Evolutionary conservation across 768 basidiomycete genomes (phyloP).

Genomic region (Mycena haematopus): DNA sequence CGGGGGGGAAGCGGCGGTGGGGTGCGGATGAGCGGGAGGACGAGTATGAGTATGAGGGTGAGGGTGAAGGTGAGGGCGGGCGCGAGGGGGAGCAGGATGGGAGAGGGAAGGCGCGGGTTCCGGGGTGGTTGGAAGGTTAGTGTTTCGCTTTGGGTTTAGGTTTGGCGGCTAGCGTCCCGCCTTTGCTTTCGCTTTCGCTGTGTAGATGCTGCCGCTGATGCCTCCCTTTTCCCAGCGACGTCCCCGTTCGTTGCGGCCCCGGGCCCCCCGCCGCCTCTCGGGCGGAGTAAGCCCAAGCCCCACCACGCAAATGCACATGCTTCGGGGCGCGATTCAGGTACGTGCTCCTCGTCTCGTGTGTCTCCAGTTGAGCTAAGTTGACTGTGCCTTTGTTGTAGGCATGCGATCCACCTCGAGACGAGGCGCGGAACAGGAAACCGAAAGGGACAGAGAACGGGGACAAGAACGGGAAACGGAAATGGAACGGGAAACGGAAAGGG

Average conservation of each 20-base stretch:
- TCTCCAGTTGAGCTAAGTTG: too few species aligned
- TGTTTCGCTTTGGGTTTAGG: conserved; percentile 36
- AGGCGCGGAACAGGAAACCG: too few species aligned
- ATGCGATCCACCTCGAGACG: too few species aligned
- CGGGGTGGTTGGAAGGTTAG: conserved; percentile 49
- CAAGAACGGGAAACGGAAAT: not conserved
- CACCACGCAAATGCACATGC: too few species aligned
- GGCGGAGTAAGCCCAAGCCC: not conserved
- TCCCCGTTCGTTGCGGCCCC: conserved; percentile 44
- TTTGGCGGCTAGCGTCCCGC: conserved; percentile 44
- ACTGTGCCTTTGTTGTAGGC: too few species aligned
- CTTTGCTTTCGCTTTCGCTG: too few species aligned
- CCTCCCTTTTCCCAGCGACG: conserved; percentile 33
- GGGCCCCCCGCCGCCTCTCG: conserved; percentile 32
- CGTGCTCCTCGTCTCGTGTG: not conserved
- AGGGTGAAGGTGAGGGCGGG: not conserved
- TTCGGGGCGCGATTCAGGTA: not conserved
- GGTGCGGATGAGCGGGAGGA: not conserved
- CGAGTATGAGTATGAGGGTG: not conserved
- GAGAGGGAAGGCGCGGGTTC: conserved; percentile 33
- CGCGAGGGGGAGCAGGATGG: conserved; percentile 25
- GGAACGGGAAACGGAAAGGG: conserved; percentile 6
- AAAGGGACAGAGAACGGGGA: conserved; percentile 10
- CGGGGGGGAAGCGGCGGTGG: not conserved
- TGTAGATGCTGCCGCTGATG: too few species aligned